phyloP scores from a whole-genome alignment of 768 basidiomycete species.

The Lenzites betulinus region DNA sequence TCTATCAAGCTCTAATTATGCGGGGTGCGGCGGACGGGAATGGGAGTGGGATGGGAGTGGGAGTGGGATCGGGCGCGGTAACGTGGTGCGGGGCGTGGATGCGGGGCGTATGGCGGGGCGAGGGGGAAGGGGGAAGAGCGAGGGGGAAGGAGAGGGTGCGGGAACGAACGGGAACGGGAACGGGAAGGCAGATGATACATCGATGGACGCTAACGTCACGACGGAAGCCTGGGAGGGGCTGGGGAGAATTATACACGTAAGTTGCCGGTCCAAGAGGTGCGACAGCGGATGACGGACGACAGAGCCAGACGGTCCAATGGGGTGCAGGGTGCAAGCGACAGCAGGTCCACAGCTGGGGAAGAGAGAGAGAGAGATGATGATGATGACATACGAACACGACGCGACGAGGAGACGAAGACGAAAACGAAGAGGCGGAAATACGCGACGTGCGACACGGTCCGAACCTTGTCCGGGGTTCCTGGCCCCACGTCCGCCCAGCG shows the following conservation, averaged over 20 bases:
- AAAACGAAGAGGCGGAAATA: constrained; percentile 20
- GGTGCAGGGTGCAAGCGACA: constrained; percentile 17
- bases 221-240: no score
- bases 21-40: constrained; percentile 15
- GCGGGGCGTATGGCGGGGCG: no score
- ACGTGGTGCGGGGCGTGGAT: no score
- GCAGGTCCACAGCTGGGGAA: constrained; percentile 10
- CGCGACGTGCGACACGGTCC: constrained; percentile 8
- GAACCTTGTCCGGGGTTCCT: constrained; percentile 15
- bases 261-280: constrained; percentile 19
- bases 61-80: no score
- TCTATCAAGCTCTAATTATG: constrained; percentile 21
- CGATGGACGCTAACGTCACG: constrained; percentile 13
- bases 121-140: no score
- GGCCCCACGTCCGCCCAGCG: constrained; percentile 9
- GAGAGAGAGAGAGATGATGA: no score
- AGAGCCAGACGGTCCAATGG: constrained; percentile 17
- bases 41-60: background rate
- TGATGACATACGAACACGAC: constrained; percentile 17
- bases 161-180: constrained; percentile 3
- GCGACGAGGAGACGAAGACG: no score
- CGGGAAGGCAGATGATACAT: constrained; percentile 16
- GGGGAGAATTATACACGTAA: constrained; percentile 19
- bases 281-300: constrained; percentile 14
- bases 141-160: no score